These are phyloP conservation scores for Botrytis fragariae DNA, from an alignment of 2,329 filamentous ascomycete genomes.

Conservation along the genomic window DNA sequence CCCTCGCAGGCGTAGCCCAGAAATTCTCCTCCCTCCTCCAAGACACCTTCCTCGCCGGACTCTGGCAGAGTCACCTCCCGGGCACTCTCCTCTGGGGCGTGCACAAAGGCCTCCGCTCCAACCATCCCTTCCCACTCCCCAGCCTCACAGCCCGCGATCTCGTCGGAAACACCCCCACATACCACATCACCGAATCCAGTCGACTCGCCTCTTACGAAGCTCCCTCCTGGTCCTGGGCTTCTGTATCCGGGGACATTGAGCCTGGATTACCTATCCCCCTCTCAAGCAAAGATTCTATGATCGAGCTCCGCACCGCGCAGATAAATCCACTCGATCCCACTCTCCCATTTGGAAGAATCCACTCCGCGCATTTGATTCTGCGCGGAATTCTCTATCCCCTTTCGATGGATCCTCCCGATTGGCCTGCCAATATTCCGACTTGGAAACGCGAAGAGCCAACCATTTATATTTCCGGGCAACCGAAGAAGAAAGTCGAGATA, in stretches of 20 bases:
- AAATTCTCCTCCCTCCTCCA: neutral
- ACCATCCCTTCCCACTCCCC: neutral
- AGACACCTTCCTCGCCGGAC: neutral
- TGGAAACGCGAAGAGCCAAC: neutral
- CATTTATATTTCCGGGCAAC: neutral
- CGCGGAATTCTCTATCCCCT: neutral
- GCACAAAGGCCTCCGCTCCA: neutral
- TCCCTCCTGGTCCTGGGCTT: neutral
- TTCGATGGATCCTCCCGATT: neutral
- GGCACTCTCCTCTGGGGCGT: neutral
- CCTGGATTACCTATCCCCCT: neutral
- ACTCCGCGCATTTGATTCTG: neutral
- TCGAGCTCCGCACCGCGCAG: neutral
- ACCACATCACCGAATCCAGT: neutral
- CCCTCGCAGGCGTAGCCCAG: neutral
- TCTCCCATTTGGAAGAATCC: neutral
- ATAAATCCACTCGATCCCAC: neutral
- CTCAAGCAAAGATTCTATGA: neutral
- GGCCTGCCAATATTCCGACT: neutral
- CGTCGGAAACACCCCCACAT: neutral
- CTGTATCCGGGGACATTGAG: neutral
- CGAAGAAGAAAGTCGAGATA: neutral
- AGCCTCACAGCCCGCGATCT: neutral
- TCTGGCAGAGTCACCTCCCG: neutral
- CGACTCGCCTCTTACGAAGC: neutral